A percentile compares a stretch with the other conserved stretches of the same genome.
Evolutionary conservation across 192 early-diverging fungal genomes (phyloP).

Genomic region (Backusella macrospora): DNA sequence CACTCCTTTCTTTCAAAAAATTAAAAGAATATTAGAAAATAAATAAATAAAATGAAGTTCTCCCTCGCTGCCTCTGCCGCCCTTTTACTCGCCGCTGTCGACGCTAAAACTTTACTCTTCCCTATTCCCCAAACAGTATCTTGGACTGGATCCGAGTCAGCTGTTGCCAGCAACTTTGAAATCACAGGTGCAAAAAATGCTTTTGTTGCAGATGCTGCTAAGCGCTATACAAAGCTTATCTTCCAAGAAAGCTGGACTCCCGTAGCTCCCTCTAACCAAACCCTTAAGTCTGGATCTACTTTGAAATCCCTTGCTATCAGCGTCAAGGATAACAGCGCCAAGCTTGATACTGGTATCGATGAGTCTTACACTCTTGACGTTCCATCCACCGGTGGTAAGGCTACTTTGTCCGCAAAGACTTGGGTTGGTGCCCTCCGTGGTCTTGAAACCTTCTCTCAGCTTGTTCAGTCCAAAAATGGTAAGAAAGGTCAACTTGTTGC

Average conservation of each 20-base stretch:
- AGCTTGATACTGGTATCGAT: constrained; percentile 60
- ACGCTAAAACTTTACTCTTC: constrained; percentile 35
- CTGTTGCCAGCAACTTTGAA: constrained; percentile 22
- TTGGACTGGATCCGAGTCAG: constrained; percentile 28
- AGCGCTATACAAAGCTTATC: constrained; percentile 51
- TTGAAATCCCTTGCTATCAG: constrained; percentile 49
- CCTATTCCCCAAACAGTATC: constrained; percentile 29
- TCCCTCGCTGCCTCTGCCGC: constrained; percentile 24
- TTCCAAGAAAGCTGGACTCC: constrained; percentile 43
- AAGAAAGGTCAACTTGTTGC: constrained; percentile 48
- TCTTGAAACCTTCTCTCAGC: constrained; percentile 72
- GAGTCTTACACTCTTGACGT: constrained; percentile 75
- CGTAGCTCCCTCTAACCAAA: constrained; percentile 39
- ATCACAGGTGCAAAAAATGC: constrained; percentile 21
- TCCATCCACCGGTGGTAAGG: constrained; percentile 50
- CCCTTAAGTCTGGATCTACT: constrained; percentile 1
- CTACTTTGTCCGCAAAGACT: constrained; percentile 57
- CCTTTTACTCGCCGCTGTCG: neutral
- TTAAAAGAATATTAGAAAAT: neutral
- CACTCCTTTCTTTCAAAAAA: neutral
- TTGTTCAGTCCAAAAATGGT: constrained; percentile 48
- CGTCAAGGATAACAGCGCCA: constrained; percentile 49
- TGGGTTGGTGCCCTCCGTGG: constrained; percentile 73
- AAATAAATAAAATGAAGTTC: constrained; percentile 23
- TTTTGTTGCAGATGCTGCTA: constrained; percentile 27